Base-by-base conservation (phyloP, 1,139 yeast species). In the Hemisphaericaspora subhashii region DNA sequence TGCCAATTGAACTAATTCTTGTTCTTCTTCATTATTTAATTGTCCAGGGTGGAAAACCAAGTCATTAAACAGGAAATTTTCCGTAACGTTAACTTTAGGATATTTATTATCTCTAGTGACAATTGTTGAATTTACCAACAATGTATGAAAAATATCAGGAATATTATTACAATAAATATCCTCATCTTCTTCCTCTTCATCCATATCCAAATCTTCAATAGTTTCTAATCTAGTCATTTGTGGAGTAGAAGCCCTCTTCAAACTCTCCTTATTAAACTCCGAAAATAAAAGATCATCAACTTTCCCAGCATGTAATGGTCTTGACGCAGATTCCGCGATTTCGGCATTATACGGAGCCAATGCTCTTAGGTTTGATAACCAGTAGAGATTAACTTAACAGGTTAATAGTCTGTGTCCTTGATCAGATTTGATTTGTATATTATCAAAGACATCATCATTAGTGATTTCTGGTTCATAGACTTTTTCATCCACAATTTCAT, bases 401-500 rank as follows among this genome's bases (percentile, higher is more conserved):
- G n/a, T n/a, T n/a, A n/a, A n/a, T n/a, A n/a, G n/a, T n/a, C n/a
- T n/a, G n/a, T n/a, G n/a, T n/a, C n/a, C n/a, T n/a, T 79, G 63
- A 29, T 67, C 62, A 2, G 69, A 63, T 32, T 55, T 52, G 8
- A 53, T 54, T 43, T 58, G 64, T 31, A 71, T 61, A 4, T 42
- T 49, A 35, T 65, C 61, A 46, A 70, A 71, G 1, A 54, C 54
- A 5, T 52, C 48, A 5, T 61, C 71, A 39, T 63, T 60, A 1
- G 55, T 43, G 15, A 72, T 56, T 58, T 64, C 81, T 0, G 92
- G 92, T 57, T 85, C 94, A 51, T 77, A 84, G 1, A 80, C 84
- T 51, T 80, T 83, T 47, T 81, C 86, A 37, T 75, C 69, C 7
- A 81, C 70, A 12, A 81, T 65, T 10, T 68, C 71, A 37, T 59